Evolutionary conservation across 345 rosid genomes (phyloP), one percentile per base, ranked within the genome.

Genomic region (Gynandropsis gynandra): DNA sequence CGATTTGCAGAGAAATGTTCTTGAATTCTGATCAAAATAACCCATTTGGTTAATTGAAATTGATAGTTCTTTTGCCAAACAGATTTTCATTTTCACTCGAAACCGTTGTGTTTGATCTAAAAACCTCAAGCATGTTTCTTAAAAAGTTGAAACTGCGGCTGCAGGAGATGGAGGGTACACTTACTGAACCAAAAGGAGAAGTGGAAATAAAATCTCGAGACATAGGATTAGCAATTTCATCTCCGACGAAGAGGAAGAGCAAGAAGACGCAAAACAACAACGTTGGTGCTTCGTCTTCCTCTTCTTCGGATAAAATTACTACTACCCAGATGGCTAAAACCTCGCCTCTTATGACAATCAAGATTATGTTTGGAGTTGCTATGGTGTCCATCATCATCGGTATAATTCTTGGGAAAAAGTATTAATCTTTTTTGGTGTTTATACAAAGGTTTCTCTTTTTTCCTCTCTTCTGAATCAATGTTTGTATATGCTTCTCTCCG

Each of bases 241-340:
- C 86, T 66, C 90, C 94, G 8, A 42, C 77, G 1, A 85, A 81
- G 63, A 73, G 97, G 52, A 87, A 77, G 74, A 76, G 80, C 63
- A 92, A 74, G 80, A 84, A 82, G 52, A 92, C 78, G 77, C 56
- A 60, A 18, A 93, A 85, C 33, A n/a, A n/a, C n/a, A n/a, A n/a
- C n/a, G 70, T 74, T 14, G 58, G 78, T 33, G 44, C 80, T 36
- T 56, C 76, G 12, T 61, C 57, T 35, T 14, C 79, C 21, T 66
- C 80, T 2, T 52, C 90, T 20, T 60, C 81, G 0, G 31, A 64
- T 4, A 69, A 62, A 13, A 56, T n/a, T n/a, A n/a, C 59, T 10
- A 56, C 50, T 50, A 53, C 71, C 24, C 77, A 69, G 50, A 61
- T 65, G 10, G 37, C 61, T 0, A 59, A 64, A 17, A 63, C 27